phyloP scores from a whole-genome alignment of 2,329 filamentous ascomycete genomes.

The Myriangium duriaei region DNA sequence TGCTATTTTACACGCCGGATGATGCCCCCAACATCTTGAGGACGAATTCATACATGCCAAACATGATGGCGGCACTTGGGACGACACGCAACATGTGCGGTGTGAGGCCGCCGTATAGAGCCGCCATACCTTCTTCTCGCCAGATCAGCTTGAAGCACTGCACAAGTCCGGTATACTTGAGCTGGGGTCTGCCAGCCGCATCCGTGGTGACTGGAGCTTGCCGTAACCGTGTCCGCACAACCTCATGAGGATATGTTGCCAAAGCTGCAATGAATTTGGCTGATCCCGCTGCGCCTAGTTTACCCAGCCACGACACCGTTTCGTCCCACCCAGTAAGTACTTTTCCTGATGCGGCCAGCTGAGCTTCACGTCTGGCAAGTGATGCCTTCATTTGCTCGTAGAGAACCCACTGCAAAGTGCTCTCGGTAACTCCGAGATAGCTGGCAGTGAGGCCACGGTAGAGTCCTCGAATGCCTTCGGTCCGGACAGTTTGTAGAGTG shows the following conservation, averaged over 20 bases:
- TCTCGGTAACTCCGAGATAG: conserved; percentile 83
- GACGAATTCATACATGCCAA: conserved; percentile 65
- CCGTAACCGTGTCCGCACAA: conserved; percentile 70
- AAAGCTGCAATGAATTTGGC: conserved; percentile 79
- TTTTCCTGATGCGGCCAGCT: conserved; percentile 42
- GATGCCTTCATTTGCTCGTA: conserved; percentile 83
- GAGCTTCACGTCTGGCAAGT: conserved; percentile 53
- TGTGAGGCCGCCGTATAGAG: conserved; percentile 80
- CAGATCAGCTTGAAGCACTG: conserved; percentile 83
- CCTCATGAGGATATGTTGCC: conserved; percentile 85
- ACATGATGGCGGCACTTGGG: conserved; percentile 90
- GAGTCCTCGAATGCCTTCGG: conserved; percentile 69
- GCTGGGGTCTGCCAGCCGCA: conserved; percentile 43
- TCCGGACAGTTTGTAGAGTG: conserved; percentile 63
- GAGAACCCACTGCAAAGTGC: conserved; percentile 82
- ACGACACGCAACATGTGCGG: conserved; percentile 86
- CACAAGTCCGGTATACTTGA: conserved; percentile 77
- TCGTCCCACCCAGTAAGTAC: conserved; percentile 59
- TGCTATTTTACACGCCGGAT: conserved; percentile 22
- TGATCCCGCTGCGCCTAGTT: conserved; percentile 63
- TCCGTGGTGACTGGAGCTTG: conserved; percentile 55
- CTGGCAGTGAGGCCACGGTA: conserved; percentile 87
- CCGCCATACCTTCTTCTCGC: conserved; percentile 76
- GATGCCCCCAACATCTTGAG: conserved; percentile 34
- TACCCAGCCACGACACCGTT: conserved; percentile 65